Evolutionary conservation across 345 rosid species (phyloP).

Genomic region (Aquilaria yunnanensis): DNA sequence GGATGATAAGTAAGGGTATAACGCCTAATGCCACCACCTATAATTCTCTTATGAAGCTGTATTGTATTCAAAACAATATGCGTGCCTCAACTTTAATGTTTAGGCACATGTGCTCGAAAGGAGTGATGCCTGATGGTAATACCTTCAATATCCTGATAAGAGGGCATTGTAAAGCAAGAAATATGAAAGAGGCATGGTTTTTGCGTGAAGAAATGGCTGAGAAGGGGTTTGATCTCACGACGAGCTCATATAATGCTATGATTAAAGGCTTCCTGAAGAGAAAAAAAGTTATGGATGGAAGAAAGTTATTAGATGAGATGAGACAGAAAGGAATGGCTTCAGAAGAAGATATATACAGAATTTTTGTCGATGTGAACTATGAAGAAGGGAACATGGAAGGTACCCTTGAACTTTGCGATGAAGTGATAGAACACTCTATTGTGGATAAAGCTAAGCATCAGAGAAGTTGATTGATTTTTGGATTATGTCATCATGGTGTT

Average conservation of each 20-base stretch:
- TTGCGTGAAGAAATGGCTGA: conserved; percentile 55
- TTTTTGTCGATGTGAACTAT: conserved; percentile 54
- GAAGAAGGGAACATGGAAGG: conserved; percentile 54
- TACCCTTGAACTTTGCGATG: conserved; percentile 74
- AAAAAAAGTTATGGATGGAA: conserved; percentile 68
- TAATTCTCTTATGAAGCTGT: conserved; percentile 78
- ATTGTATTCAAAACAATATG: conserved; percentile 52
- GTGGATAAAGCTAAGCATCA: conserved; percentile 27
- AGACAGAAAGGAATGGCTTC: conserved; percentile 53
- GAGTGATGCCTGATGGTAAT: conserved; percentile 64
- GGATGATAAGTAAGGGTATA: conserved; percentile 86
- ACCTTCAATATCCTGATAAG: conserved; percentile 72
- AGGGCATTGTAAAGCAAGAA: conserved; percentile 97
- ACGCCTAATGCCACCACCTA: conserved; percentile 72
- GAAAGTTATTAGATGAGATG: conserved; percentile 68
- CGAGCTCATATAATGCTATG: conserved; percentile 58
- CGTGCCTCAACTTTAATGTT: conserved; percentile 41
- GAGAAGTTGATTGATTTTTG: conserved; percentile 20
- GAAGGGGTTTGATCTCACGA: conserved; percentile 55
- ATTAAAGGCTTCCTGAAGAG: conserved; percentile 71
- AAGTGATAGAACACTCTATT: conserved; percentile 60
- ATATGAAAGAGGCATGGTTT: conserved; percentile 97
- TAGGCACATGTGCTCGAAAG: conserved; percentile 50
- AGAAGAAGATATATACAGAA: conserved; percentile 47
- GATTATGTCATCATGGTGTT: no score